Conservation (phyloP, 1,284 basidiomycete genomes). For the Coniferiporia weirii region DNA sequence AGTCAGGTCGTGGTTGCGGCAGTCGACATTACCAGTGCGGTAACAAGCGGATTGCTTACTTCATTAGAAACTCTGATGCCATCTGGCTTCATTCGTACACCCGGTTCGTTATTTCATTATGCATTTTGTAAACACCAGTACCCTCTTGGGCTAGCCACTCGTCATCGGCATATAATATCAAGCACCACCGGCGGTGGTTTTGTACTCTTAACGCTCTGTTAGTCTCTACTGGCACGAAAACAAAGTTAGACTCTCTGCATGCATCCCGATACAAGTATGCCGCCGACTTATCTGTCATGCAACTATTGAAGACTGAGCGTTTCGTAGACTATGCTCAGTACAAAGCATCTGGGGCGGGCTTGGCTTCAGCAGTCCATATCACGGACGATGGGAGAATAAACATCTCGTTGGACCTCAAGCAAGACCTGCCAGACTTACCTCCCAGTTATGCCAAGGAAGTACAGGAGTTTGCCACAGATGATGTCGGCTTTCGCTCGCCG, state of each 20-base stretch:
- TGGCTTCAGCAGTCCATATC: conserved; percentile 33
- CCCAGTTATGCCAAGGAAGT: conserved; percentile 41
- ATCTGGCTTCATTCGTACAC: not conserved
- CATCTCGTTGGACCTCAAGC: conserved; percentile 41
- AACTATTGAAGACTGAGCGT: not conserved
- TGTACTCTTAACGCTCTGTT: not conserved
- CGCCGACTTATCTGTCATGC: not conserved
- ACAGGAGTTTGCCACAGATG: conserved; percentile 46
- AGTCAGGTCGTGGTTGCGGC: not conserved
- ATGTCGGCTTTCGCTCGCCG: conserved; percentile 30
- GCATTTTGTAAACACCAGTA: too few relatives aligned
- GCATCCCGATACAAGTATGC: not conserved
- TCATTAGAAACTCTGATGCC: not conserved
- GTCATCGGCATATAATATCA: too few relatives aligned
- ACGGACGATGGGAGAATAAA: conserved; percentile 37
- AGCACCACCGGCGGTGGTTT: too few relatives aligned
- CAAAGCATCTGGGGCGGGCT: conserved; percentile 29
- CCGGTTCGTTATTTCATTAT: too few relatives aligned
- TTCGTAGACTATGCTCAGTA: conserved; percentile 24
- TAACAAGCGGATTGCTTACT: not conserved
- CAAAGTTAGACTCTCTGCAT: not conserved
- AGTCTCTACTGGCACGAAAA: not conserved
- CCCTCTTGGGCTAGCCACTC: too few relatives aligned
- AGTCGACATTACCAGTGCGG: not conserved
- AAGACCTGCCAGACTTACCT: conserved; percentile 45